A percentile compares a stretch with the other conserved stretches of the same genome.
These are phyloP conservation scores for Apiosordaria backusii DNA, from an alignment of 495 filamentous ascomycete species.

Conservation along the genomic window DNA sequence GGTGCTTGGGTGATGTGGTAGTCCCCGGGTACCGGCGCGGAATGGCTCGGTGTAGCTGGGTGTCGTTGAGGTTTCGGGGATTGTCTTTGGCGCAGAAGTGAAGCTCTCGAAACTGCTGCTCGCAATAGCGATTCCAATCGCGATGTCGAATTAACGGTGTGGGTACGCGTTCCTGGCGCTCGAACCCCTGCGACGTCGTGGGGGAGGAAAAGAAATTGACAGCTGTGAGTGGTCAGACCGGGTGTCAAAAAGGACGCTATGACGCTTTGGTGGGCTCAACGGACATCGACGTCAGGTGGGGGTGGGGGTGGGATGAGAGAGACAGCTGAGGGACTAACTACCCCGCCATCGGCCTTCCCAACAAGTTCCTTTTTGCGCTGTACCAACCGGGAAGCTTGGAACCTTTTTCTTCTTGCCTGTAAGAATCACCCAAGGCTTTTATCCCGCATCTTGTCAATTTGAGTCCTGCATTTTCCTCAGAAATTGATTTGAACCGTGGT, in stretches of 20 bases:
- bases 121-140: background rate
- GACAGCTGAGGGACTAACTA: constrained; percentile 8
- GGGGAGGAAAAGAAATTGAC: background rate
- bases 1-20: too few species aligned
- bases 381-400: background rate
- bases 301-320: constrained; percentile 6
- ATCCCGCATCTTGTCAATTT: constrained; percentile 23
- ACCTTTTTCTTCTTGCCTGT: background rate
- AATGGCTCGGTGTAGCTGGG: too few species aligned
- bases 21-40: too few species aligned
- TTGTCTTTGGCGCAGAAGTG: background rate
- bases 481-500: background rate
- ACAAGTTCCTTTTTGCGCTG: constrained; percentile 18
- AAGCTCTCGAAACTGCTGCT: background rate
- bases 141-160: background rate
- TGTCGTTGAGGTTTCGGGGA: background rate
- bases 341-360: constrained; percentile 28
- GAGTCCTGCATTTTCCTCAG: background rate
- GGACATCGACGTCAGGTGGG: constrained; percentile 27
- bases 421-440: constrained; percentile 5
- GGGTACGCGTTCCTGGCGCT: background rate
- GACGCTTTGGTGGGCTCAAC: constrained; percentile 4
- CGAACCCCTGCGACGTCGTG: background rate
- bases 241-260: constrained; percentile 10
- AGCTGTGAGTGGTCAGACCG: constrained; percentile 11